Evolutionary conservation across 148 eudicot genomes (phyloP), one percentile per base, ranked within the genome.

Genomic region (Rhododendron vialii): DNA sequence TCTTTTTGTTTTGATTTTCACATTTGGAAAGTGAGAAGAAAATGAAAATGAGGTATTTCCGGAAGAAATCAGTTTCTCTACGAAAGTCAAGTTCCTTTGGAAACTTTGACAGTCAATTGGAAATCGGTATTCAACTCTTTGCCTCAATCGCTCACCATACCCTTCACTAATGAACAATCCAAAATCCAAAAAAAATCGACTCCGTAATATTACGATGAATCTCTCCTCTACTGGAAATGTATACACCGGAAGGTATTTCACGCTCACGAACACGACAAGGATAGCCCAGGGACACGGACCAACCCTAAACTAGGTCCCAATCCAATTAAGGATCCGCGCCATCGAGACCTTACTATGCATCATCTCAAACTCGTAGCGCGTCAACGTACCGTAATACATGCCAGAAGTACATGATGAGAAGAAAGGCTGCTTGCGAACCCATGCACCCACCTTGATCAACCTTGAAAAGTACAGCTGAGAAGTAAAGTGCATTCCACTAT

Each of bases 401-500:
- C 99, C 98, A 97, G 33, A 97, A 95, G 48, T 86, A 92, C 99
- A 97, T 97, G 89, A 97, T 90, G 45, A 95, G 0, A 78, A 95
- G 95, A 87, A 94, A 94, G 80, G 91, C 95, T 6, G 92, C 99
- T 7, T 36, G 99, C 93, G 5, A 97, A 94, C 61, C 90, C 99
- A 95, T 96, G 98, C 99, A 97, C 53, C 99, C 99, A 13, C 99
- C 99, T 86, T 97, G 99, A 86, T 94, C 94, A 18, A 97, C 83
- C 90, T 97, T 97, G 91, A 95, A 93, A 30, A 97, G 95, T 24
- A 97, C 96, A 2, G 98, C 98, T 0, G 99, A 97, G 92, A 97
- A 95, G 90, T 95, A 2, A 97, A 11, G 95, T 95, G 73, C 94
- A 89, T 75, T 97, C 99, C 50, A 95, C 95, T 55, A 92, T n/a